Base-by-base conservation (phyloP, 2,329 filamentous ascomycete species). In the Fusarium zealandicum region DNA sequence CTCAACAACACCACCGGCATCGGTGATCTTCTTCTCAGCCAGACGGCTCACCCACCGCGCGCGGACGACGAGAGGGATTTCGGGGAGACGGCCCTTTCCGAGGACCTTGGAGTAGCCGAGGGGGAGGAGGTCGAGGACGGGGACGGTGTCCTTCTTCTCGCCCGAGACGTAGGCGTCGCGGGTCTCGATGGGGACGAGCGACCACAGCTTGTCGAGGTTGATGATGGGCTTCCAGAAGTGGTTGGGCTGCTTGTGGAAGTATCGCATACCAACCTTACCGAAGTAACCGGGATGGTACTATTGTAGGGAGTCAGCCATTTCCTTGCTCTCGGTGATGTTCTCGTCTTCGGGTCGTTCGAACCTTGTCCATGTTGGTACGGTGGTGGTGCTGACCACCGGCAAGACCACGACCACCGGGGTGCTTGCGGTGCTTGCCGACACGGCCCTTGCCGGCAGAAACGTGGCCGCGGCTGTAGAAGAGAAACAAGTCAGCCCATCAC, bases 131-230 rank as follows among this genome's bases (percentile, higher is more conserved):
- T 99, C 93, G 83, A 99, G 88, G 75, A 99, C 95, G 76, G 95
- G 95, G 65, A 93, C 92, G 77, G 90, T 96, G 80, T 96, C 92
- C 78, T 87, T 88, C 82, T 92, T 91, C 69, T 78, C 76, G 78
- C 90, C 87, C 73, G 80, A 80, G 73, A 97, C 78, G 86, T 98
- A 98, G 80, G 92, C 88, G 42, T 96, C 92, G 74, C 96, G 93
- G 78, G 91, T 88, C 82, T 99, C 95, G 69, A 81, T 80, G 75
- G 96, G 95, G 76, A 99, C 87, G 74, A 99, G 91, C 59, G 93
- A 90, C 92, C 92, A 96, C 69, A 99, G 90, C 93, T 98, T 99
- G 82, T 98, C 95, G 72, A 99, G 84, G 86, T 99, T 99, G 89
- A 99, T 90, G 72, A 92, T 86, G 68, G 95, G 95, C 85, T 96